Evolutionary conservation across 148 eudicot genomes (phyloP).

Genomic region (Diospyros lotus): DNA sequence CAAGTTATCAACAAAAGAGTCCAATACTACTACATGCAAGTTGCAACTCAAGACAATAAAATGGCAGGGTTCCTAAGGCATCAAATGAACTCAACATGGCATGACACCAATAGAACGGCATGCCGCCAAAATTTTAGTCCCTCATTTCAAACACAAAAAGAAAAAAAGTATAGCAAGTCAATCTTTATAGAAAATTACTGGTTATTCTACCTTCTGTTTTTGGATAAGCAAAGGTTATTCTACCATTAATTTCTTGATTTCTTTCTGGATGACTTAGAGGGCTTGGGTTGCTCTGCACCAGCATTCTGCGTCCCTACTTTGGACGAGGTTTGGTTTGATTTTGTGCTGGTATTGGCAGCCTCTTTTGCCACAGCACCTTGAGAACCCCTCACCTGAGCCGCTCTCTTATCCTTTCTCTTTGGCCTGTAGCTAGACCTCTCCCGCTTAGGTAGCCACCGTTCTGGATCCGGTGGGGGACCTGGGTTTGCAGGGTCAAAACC

Average conservation of each 20-base stretch:
- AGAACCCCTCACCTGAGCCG: constrained; percentile 78
- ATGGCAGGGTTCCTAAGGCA: too few relatives aligned
- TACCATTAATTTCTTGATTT: constrained; percentile 13
- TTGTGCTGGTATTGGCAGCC: constrained; percentile 29
- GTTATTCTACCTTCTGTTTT: too few relatives aligned
- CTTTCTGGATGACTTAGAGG: constrained; percentile 60
- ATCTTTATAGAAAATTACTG: too few relatives aligned
- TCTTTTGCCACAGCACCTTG: constrained; percentile 84
- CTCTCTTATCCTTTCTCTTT: constrained; percentile 86
- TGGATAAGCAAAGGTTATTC: too few relatives aligned
- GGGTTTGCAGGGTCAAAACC: constrained; percentile 88
- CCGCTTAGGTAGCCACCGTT: constrained; percentile 86
- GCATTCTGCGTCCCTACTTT: constrained; percentile 44
- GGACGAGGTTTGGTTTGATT: constrained; percentile 41
- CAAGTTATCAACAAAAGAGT: too few relatives aligned
- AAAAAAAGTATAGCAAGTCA: too few relatives aligned
- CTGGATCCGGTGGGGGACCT: constrained; percentile 89
- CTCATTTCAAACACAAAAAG: too few relatives aligned
- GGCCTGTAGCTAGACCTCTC: constrained; percentile 84
- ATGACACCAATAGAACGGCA: too few relatives aligned
- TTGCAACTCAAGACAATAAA: too few relatives aligned
- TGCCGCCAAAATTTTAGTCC: too few relatives aligned
- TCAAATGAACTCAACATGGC: too few relatives aligned
- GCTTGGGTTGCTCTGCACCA: constrained; percentile 38
- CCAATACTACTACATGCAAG: too few relatives aligned